Conservation (phyloP, 176 grass and related monocot genomes). For the Oryza glaberrima region DNA sequence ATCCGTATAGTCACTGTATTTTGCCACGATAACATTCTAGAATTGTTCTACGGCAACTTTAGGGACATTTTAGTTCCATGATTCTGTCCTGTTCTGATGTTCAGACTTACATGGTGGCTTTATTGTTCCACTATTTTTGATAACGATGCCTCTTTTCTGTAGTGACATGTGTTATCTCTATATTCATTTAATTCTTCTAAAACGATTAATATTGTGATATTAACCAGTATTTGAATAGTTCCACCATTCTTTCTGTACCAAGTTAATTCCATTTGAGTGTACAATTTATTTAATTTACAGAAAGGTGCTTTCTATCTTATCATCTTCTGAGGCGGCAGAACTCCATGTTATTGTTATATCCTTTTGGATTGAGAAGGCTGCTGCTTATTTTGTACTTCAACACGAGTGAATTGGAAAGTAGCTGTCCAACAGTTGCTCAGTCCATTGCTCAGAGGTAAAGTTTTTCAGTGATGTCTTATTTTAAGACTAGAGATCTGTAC, state of each 20-base stretch:
- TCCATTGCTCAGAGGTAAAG: no score
- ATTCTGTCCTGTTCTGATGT: neutral
- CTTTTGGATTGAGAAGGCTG: slow-evolving; percentile 40
- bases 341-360: slow-evolving; percentile 69
- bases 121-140: slow-evolving; percentile 11
- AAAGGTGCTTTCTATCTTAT: slow-evolving; percentile 63
- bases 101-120: neutral
- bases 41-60: neutral
- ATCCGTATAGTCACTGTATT: neutral
- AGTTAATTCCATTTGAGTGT: neutral
- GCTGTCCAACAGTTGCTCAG: slow-evolving; percentile 35
- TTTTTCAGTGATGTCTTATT: no score
- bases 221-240: slow-evolving; percentile 22
- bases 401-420: slow-evolving; percentile 67
- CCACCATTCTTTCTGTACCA: neutral
- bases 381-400: neutral
- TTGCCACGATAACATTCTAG: neutral
- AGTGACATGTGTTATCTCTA: neutral
- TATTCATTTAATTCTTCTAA: slow-evolving; percentile 24
- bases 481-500: no score
- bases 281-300: slow-evolving; percentile 56
- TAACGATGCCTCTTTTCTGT: neutral
- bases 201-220: neutral
- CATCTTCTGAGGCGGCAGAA: slow-evolving; percentile 69
- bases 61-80: slow-evolving; percentile 12